phyloP scores from a whole-genome alignment of 495 filamentous ascomycete genomes.

The Hypoxylon crocopeplum region DNA sequence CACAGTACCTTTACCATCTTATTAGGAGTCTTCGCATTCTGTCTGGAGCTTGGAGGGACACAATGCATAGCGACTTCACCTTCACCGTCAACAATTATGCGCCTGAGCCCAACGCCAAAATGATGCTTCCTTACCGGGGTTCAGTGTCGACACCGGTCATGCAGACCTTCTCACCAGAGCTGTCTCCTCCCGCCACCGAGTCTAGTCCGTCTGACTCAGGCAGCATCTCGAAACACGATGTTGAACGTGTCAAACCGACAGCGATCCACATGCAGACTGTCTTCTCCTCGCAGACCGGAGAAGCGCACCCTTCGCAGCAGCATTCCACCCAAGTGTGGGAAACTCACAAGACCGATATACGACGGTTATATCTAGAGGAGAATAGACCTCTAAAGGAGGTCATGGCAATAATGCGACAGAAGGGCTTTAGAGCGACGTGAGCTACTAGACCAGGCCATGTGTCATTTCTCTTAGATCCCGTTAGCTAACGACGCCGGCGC shows the following conservation, averaged over 20 bases:
- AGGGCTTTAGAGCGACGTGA: slow-evolving; percentile 47
- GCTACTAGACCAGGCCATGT: slow-evolving; percentile 11
- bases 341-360: slow-evolving; percentile 43
- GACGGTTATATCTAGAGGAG: slow-evolving; percentile 44
- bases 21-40: background rate
- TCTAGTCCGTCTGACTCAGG: slow-evolving; percentile 22
- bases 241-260: slow-evolving; percentile 26
- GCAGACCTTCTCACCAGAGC: slow-evolving; percentile 30
- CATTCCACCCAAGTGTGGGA: slow-evolving; percentile 44
- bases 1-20: background rate
- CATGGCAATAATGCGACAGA: slow-evolving; percentile 46
- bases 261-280: slow-evolving; percentile 41
- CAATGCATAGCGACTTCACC: slow-evolving; percentile 33
- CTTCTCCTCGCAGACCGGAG: slow-evolving; percentile 43
- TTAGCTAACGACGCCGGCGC: slow-evolving; percentile 16
- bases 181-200: slow-evolving; percentile 31
- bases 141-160: slow-evolving; percentile 22
- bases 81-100: slow-evolving; percentile 21
- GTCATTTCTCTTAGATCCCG: slow-evolving; percentile 3
- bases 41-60: slow-evolving; percentile 1
- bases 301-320: slow-evolving; percentile 41
- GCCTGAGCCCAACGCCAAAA: slow-evolving; percentile 14
- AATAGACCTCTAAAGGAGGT: slow-evolving; percentile 45
- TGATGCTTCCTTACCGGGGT: slow-evolving; percentile 24
- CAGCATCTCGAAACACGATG: slow-evolving; percentile 25